phyloP scores from a whole-genome alignment of 768 basidiomycete species.

The Mycena crocata region DNA sequence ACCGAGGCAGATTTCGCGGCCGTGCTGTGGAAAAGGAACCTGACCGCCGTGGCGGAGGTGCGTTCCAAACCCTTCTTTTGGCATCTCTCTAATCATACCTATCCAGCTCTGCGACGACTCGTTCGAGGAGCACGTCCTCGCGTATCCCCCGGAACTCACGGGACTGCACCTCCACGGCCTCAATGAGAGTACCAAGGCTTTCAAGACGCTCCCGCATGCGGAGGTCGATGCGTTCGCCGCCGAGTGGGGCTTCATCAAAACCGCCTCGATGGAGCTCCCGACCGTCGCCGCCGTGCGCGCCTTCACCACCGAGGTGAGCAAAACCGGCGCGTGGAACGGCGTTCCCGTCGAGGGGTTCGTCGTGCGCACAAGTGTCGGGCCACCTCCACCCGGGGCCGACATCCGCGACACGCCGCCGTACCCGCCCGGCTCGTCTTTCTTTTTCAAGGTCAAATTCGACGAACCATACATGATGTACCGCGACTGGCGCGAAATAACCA shows the following conservation, averaged over 20 bases:
- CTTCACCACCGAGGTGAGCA: conserved; percentile 77
- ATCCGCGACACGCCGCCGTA: conserved; percentile 71
- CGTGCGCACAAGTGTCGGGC: conserved; percentile 73
- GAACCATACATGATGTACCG: conserved; percentile 99
- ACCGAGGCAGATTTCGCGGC: conserved; percentile 81
- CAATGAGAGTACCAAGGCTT: conserved; percentile 74
- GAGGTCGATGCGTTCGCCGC: conserved; percentile 83
- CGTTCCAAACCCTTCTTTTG: conserved; percentile 32
- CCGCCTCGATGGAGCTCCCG: conserved; percentile 66
- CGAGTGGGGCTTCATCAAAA: conserved; percentile 93
- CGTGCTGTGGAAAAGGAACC: conserved; percentile 81
- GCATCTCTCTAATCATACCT: not conserved
- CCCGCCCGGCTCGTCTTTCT: conserved; percentile 84
- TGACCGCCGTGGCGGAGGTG: conserved; percentile 95
- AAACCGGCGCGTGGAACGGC: conserved; percentile 72
- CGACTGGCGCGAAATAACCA: conserved; percentile 96
- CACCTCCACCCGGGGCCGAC: no score
- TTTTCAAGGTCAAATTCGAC: conserved; percentile 99
- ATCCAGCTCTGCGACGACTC: conserved; percentile 94
- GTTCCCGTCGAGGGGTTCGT: conserved; percentile 83
- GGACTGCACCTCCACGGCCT: conserved; percentile 95
- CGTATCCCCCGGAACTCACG: conserved; percentile 82
- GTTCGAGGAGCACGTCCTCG: conserved; percentile 94
- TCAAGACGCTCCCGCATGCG: conserved; percentile 76
- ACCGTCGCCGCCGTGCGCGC: conserved; percentile 73